Evolutionary conservation across 805 yeast genomes (phyloP).

Genomic region (Nakazawaea anatomiae): DNA sequence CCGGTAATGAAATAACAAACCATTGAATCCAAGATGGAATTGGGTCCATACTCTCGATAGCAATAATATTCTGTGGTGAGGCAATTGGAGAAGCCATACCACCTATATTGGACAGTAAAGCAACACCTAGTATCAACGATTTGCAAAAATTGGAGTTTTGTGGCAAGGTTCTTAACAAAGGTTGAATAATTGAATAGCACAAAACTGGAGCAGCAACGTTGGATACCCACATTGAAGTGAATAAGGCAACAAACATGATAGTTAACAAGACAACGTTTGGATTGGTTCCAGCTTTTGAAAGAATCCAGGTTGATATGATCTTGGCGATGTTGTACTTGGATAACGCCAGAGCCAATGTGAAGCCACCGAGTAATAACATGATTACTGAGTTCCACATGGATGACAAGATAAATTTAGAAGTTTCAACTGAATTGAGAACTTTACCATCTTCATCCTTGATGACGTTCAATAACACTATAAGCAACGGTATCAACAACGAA

Average conservation of each 20-base stretch:
- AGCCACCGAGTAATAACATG: constrained; percentile 86
- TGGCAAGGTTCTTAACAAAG: constrained; percentile 78
- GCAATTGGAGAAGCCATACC: constrained; percentile 98
- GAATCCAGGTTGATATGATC: constrained; percentile 72
- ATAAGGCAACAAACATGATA: constrained; percentile 80
- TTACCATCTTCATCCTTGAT: constrained; percentile 47
- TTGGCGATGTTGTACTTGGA: constrained; percentile 89
- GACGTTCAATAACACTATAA: constrained; percentile 69
- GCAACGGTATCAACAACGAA: constrained; percentile 73
- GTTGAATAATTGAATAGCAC: constrained; percentile 87
- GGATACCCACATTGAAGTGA: constrained; percentile 92
- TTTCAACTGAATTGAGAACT: constrained; percentile 57
- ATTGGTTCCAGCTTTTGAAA: constrained; percentile 79
- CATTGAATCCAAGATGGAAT: constrained; percentile 86
- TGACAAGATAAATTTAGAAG: constrained; percentile 72
- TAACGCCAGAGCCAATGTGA: constrained; percentile 89
- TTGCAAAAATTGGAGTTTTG: constrained; percentile 72
- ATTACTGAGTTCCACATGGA: constrained; percentile 96
- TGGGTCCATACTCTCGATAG: constrained; percentile 82
- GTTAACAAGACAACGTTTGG: constrained; percentile 74
- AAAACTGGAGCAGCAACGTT: constrained; percentile 97
- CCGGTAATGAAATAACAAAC: constrained; percentile 87
- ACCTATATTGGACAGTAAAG: constrained; percentile 87
- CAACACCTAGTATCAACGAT: constrained; percentile 85
- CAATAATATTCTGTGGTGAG: constrained; percentile 92